Evolutionary conservation across 257 asterid genomes (phyloP).

Genomic region (Henckelia pumila): DNA sequence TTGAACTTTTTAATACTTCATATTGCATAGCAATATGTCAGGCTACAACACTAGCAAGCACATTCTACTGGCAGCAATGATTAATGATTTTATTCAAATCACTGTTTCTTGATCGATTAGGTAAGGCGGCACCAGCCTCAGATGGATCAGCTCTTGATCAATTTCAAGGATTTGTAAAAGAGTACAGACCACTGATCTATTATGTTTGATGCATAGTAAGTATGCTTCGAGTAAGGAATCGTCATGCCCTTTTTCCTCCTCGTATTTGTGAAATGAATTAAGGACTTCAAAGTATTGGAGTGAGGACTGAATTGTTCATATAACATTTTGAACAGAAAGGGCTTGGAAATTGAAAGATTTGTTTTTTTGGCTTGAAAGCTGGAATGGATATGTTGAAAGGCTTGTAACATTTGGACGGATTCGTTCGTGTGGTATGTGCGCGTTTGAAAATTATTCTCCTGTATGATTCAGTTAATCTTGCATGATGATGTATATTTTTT

Average conservation of each 20-base stretch:
- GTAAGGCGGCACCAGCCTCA: conserved; percentile 79
- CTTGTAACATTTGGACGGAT: too few species aligned
- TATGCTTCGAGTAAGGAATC: not conserved
- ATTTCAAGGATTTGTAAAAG: conserved; percentile 54
- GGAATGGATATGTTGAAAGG: not conserved
- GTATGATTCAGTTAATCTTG: not conserved
- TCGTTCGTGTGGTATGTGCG: not conserved
- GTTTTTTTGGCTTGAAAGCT: not conserved
- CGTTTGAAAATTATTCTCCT: not conserved
- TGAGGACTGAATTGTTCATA: not conserved
- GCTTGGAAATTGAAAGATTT: not conserved
- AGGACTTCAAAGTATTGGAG: not conserved
- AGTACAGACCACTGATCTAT: not conserved
- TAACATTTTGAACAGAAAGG: not conserved
- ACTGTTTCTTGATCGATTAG: conserved; percentile 31
- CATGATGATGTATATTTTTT: not conserved
- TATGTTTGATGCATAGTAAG: not conserved
- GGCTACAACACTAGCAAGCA: not conserved
- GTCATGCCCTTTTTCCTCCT: not conserved
- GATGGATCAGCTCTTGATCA: conserved; percentile 63
- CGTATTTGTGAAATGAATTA: not conserved
- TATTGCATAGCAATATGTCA: not conserved
- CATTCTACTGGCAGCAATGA: not conserved
- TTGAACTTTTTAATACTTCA: conserved; percentile 5
- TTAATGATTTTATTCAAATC: conserved; percentile 15